phyloP scores from a whole-genome alignment of 441 rosid genomes.

The Hypseocharis bilobata region DNA sequence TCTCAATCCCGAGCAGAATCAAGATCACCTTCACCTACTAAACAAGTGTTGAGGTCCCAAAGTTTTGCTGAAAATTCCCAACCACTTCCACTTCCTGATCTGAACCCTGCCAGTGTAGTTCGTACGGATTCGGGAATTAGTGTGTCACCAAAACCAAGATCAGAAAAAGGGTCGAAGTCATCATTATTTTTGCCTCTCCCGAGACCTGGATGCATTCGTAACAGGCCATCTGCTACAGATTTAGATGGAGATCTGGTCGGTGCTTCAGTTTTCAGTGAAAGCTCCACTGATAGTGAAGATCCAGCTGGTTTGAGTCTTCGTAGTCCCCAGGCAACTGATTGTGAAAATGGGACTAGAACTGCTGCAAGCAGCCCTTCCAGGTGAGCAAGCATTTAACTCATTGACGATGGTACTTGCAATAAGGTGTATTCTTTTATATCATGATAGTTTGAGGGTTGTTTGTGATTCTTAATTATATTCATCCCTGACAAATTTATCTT shows the following conservation, averaged over 20 bases:
- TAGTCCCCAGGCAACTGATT: slow-evolving; percentile 50
- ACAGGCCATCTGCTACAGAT: slow-evolving; percentile 35
- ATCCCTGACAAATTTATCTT: slow-evolving; percentile 15
- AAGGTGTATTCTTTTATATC: not conserved
- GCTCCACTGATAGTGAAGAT: slow-evolving; percentile 54
- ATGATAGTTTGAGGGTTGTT: slow-evolving; percentile 1
- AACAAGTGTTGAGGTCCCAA: slow-evolving; percentile 49
- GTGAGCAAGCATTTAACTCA: slow-evolving; percentile 29
- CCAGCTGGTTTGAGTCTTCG: slow-evolving; percentile 35
- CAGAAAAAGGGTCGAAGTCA: slow-evolving; percentile 39
- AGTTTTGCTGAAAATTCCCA: slow-evolving; percentile 56
- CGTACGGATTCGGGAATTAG: slow-evolving; percentile 46
- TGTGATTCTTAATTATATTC: slow-evolving; percentile 8
- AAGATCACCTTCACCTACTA: slow-evolving; percentile 54
- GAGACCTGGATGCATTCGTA: slow-evolving; percentile 43
- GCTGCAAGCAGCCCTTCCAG: slow-evolving; percentile 40
- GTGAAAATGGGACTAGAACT: slow-evolving; percentile 40
- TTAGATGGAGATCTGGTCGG: slow-evolving; percentile 44
- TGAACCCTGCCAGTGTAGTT: slow-evolving; percentile 31
- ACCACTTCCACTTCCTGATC: slow-evolving; percentile 60
- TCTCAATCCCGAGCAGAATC: slow-evolving; percentile 49
- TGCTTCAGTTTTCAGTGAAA: slow-evolving; percentile 49
- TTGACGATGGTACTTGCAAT: slow-evolving; percentile 9
- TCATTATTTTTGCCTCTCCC: slow-evolving; percentile 44
- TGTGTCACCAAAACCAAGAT: slow-evolving; percentile 31